phyloP scores from a whole-genome alignment of 116 monocot species.

The Trichopus zeylanicus region DNA sequence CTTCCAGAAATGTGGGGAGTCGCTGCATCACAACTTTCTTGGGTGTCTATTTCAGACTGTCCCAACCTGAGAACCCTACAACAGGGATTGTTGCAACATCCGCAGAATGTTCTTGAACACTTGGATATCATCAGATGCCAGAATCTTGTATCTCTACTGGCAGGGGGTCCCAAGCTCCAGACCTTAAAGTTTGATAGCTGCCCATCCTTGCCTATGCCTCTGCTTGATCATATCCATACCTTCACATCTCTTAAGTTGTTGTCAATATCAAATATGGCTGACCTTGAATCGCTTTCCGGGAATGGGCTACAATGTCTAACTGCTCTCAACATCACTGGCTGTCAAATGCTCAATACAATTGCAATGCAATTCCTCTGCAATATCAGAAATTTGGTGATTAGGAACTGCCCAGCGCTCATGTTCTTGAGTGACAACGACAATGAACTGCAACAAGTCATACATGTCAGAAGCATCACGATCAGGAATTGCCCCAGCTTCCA shows the following conservation, averaged over 20 bases:
- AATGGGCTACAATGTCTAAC: background rate
- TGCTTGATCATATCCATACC: no score
- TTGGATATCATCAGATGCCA: no score
- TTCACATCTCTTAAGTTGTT: background rate
- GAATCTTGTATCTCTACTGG: no score
- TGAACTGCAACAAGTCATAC: background rate
- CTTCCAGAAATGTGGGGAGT: background rate
- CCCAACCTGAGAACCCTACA: no score
- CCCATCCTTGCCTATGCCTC: no score
- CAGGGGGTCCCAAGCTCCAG: no score
- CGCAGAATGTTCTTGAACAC: no score
- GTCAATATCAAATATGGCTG: background rate
- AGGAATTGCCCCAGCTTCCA: background rate
- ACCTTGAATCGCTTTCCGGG: background rate
- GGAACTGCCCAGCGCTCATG: background rate
- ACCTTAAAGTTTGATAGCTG: no score
- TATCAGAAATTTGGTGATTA: background rate
- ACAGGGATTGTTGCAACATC: no score
- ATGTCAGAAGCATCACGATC: background rate
- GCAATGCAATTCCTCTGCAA: background rate
- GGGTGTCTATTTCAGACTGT: no score
- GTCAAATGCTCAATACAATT: background rate
- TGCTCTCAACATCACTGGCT: background rate
- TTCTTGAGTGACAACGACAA: background rate
- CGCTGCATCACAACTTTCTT: no score